Conservation (phyloP, 768 basidiomycete species). For the Rhizopogon vinicolor region DNA sequence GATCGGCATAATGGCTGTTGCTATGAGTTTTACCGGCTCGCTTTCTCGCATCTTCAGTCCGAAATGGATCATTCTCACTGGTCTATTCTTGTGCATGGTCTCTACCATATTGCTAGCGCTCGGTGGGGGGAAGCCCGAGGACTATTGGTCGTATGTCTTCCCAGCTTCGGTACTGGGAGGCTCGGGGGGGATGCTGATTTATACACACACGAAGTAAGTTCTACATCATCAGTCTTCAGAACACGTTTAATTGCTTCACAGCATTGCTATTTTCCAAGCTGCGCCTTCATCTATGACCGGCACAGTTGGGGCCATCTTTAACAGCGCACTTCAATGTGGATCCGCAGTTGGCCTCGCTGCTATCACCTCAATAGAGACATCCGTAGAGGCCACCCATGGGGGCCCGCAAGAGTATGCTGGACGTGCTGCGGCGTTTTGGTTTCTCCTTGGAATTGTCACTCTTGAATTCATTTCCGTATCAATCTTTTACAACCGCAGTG, state of each 20-base stretch:
- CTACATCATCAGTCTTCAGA: background rate
- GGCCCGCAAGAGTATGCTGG: slow-evolving; percentile 31
- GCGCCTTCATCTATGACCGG: slow-evolving; percentile 47
- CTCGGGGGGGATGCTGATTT: slow-evolving; percentile 40
- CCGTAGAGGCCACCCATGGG: slow-evolving; percentile 31
- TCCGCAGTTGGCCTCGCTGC: slow-evolving; percentile 47
- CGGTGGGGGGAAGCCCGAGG: slow-evolving; percentile 32
- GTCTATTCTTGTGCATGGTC: slow-evolving; percentile 31
- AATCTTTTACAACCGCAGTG: slow-evolving; percentile 29
- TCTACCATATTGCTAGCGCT: slow-evolving; percentile 39
- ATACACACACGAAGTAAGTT: slow-evolving; percentile 44
- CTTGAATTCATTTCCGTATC: slow-evolving; percentile 28
- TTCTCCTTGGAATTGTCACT: slow-evolving; percentile 32
- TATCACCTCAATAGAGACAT: slow-evolving; percentile 43
- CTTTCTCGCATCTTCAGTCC: slow-evolving; percentile 31
- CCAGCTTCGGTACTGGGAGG: slow-evolving; percentile 48
- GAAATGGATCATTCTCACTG: slow-evolving; percentile 44
- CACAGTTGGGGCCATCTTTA: slow-evolving; percentile 53
- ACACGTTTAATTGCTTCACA: slow-evolving; percentile 12
- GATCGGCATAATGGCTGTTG: slow-evolving; percentile 34
- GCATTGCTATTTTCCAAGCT: slow-evolving; percentile 47
- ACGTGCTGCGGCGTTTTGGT: slow-evolving; percentile 42
- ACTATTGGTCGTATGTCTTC: slow-evolving; percentile 45
- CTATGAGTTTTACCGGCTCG: slow-evolving; percentile 33
- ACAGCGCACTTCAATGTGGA: slow-evolving; percentile 48